phyloP scores from a whole-genome alignment of 208 protist genomes.

The Sergeia podlipaevii region DNA sequence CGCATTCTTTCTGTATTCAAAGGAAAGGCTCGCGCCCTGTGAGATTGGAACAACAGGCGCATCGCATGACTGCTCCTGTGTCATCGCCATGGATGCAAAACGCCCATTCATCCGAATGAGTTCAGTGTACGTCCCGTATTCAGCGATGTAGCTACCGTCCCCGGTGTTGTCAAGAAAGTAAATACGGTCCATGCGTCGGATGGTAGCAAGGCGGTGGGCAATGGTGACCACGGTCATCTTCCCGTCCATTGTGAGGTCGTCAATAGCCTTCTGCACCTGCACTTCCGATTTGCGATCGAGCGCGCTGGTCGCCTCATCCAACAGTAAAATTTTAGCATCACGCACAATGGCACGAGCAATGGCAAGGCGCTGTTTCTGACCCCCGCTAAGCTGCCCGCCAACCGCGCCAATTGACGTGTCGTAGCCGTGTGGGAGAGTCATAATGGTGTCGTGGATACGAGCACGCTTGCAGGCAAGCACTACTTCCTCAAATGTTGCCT shows the following conservation, averaged over 20 bases:
- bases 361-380: constrained; percentile 90
- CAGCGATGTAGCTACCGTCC: constrained; percentile 19
- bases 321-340: constrained; percentile 68
- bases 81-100: constrained; percentile 22
- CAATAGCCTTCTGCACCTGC: constrained; percentile 17
- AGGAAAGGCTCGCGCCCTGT: constrained; percentile 42
- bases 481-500: constrained; percentile 70
- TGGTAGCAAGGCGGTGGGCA: constrained; percentile 57
- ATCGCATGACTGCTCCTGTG: constrained; percentile 5
- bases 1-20: too few relatives aligned
- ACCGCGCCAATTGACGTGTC: constrained; percentile 78
- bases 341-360: constrained; percentile 84
- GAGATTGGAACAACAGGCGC: constrained; percentile 12
- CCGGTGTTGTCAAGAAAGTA: constrained; percentile 17
- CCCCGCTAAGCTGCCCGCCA: constrained; percentile 82
- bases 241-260: constrained; percentile 18
- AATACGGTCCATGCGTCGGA: constrained; percentile 49
- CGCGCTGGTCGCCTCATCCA: constrained; percentile 87
- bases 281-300: constrained; percentile 49
- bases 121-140: constrained; percentile 20
- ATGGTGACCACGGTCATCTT: constrained; percentile 26
- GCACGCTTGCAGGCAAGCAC: constrained; percentile 61
- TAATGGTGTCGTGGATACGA: constrained; percentile 86
- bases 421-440: constrained; percentile 74
- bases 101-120: constrained; percentile 20